Evolutionary conservation across 192 early-diverging fungal genomes (phyloP).

Genomic region (Coemansia sp.): DNA sequence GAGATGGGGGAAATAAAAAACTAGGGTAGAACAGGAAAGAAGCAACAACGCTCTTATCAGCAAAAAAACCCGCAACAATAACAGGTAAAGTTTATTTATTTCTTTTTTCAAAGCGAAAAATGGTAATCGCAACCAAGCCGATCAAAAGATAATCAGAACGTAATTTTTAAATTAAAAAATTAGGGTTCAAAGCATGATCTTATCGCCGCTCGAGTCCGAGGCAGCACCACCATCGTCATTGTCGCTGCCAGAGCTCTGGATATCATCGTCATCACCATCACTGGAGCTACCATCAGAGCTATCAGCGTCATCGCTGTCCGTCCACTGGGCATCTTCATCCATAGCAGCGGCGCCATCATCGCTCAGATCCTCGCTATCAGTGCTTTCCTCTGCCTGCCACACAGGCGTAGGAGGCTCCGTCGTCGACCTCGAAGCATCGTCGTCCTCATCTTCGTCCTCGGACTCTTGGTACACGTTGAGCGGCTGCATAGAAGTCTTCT

Average conservation of each 20-base stretch:
- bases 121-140: not conserved
- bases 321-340: slow-evolving; percentile 41
- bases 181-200: not conserved
- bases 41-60: too few species aligned
- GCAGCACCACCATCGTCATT: slow-evolving; percentile 10
- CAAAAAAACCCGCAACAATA: too few species aligned
- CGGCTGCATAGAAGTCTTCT: slow-evolving; percentile 27
- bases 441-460: slow-evolving; percentile 20
- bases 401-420: slow-evolving; percentile 38
- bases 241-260: not conserved
- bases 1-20: not conserved
- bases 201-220: not conserved
- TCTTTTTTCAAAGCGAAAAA: too few species aligned
- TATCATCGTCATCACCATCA: not conserved
- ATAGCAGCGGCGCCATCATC: slow-evolving; percentile 7
- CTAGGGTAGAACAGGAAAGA: too few species aligned
- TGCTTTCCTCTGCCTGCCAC: slow-evolving; percentile 50
- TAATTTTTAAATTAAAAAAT: not conserved
- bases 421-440: not conserved
- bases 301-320: slow-evolving; percentile 22
- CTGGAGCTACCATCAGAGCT: too few species aligned
- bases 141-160: not conserved
- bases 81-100: too few species aligned
- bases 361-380: slow-evolving; percentile 24
- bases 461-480: slow-evolving; percentile 38